Evolutionary conservation across 768 basidiomycete genomes (phyloP).

Genomic region (Russula dissimulans): DNA sequence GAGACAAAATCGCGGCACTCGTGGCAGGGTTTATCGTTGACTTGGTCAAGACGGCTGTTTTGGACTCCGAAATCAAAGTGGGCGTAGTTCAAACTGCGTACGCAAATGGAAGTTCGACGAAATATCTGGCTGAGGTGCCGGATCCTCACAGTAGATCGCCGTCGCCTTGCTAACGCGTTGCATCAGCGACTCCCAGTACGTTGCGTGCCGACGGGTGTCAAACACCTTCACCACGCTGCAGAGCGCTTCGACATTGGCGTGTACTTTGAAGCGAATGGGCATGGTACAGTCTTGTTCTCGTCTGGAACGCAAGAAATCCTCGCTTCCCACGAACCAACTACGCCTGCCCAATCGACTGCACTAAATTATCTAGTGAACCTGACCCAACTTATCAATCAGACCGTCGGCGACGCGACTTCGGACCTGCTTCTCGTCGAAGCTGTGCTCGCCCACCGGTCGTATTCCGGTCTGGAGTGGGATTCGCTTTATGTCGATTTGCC

Average conservation of each 20-base stretch:
- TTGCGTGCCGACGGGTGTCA: conserved; percentile 95
- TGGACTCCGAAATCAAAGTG: conserved; percentile 69
- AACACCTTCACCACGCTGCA: conserved; percentile 96
- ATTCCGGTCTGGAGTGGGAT: conserved; percentile 83
- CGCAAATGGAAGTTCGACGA: conserved; percentile 94
- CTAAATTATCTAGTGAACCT: conserved; percentile 69
- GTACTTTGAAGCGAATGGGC: conserved; percentile 99
- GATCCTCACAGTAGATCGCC: not conserved
- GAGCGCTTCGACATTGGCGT: conserved; percentile 93
- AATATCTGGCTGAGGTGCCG: conserved; percentile 73
- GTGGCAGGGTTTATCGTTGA: conserved; percentile 91
- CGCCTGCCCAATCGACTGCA: conserved; percentile 74
- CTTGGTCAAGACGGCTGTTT: conserved; percentile 74
- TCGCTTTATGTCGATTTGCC: conserved; percentile 88
- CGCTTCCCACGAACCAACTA: conserved; percentile 55
- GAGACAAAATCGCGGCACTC: conserved; percentile 94
- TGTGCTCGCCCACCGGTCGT: conserved; percentile 82
- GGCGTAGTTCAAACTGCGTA: conserved; percentile 99
- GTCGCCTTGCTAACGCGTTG: not conserved
- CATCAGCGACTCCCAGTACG: conserved; percentile 81
- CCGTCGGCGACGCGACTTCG: conserved; percentile 93
- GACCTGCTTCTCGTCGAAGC: conserved; percentile 94
- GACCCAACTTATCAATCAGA: conserved; percentile 88
- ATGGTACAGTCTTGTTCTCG: conserved; percentile 96
- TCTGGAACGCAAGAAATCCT: conserved; percentile 56